These are phyloP conservation scores for Clavispora fructus DNA, from an alignment of 805 yeast genomes.

Conservation along the genomic window DNA sequence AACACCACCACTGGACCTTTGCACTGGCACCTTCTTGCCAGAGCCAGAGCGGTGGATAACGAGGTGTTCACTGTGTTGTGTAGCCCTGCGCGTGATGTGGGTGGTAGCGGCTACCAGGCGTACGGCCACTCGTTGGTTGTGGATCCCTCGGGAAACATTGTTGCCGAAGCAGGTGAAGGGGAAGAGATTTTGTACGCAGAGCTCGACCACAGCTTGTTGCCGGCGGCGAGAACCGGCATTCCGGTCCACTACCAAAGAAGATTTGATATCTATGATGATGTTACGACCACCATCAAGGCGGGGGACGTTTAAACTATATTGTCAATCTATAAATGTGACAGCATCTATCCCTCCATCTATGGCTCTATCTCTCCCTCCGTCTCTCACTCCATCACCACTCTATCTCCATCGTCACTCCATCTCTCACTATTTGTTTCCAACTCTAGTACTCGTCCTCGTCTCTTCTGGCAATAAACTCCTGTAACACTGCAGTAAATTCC, in stretches of 20 bases:
- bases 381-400: no score
- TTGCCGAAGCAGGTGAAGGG: constrained; percentile 71
- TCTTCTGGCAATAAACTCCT: constrained; percentile 53
- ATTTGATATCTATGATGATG: constrained; percentile 56
- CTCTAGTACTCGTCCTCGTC: constrained; percentile 26
- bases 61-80: constrained; percentile 60
- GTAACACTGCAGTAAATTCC: constrained; percentile 61
- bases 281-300: constrained; percentile 10
- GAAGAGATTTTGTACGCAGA: constrained; percentile 75
- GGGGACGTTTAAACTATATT: constrained; percentile 5
- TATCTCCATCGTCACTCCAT: no score
- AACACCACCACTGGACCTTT: constrained; percentile 81
- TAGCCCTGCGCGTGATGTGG: constrained; percentile 80
- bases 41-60: constrained; percentile 68
- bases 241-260: constrained; percentile 70
- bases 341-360: background rate
- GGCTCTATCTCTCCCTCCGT: background rate
- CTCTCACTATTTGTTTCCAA: no score
- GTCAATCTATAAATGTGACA: background rate
- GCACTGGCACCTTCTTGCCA: constrained; percentile 75
- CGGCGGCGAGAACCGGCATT: constrained; percentile 55
- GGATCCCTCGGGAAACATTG: constrained; percentile 55
- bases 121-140: constrained; percentile 65
- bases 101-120: constrained; percentile 50
- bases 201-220: constrained; percentile 57